Base-by-base conservation (phyloP, 176 grass and related monocot species). In the Pharus latifolius region DNA sequence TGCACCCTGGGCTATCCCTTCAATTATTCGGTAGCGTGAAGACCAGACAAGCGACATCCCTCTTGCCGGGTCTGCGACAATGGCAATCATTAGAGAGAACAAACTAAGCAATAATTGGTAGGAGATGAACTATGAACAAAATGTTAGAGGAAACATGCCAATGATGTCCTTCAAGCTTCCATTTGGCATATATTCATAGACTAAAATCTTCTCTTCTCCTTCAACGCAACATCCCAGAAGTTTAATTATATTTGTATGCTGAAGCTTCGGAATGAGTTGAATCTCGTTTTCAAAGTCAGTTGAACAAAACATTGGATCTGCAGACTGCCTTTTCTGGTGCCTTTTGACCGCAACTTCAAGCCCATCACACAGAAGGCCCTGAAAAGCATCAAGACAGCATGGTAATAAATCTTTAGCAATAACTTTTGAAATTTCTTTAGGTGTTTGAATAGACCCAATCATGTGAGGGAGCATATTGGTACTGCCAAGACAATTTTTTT, bases 111-210 rank as follows among this genome's bases (percentile, higher is more conserved):
- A n/a, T n/a, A n/a, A n/a, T n/a, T n/a, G n/a, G n/a, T n/a, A n/a
- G n/a, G n/a, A n/a, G n/a, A n/a, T n/a, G n/a, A n/a, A n/a, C n/a
- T n/a, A 17, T 64, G 1, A 1, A 1, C 13, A 17, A 1, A 20
- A 5, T n/a, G 1, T 44, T 2, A 9, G 24, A 8, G 37, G 1
- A 3, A 44, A n/a, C 62, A 11, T 29, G 14, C n/a, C n/a, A 27
- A 65, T 65, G 16, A 10, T 45, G 0, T 2, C 0, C 3, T n/a
- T 0, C 45, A 77, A 30, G 5, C 74, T 77, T 14, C 74, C 62
- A 3, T 67, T 67, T n/a, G 65, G 7, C 37, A 66, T 56, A 50
- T 24, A 56, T 56, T 67, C 62, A 6, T 77, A 77, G 7, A 56
- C 62, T 0, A 22, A 33, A 12, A 56, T 2, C 40, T 18, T 66